Base-by-base conservation (phyloP, 805 yeast species). In the Saccharomycopsis sp. region DNA sequence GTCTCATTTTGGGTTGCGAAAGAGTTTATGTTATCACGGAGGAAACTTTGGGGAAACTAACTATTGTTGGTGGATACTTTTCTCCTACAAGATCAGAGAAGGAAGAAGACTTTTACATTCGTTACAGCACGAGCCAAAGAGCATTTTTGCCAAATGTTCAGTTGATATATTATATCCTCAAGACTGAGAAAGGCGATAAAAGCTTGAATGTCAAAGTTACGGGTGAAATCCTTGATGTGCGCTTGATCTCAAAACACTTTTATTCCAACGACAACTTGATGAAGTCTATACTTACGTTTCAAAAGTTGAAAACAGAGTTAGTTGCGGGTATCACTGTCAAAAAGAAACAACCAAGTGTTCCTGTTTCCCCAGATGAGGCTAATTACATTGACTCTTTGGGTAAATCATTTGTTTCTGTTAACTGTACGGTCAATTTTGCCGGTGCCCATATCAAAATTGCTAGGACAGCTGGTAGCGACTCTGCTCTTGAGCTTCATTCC, bases 131-230 rank as follows among this genome's bases (percentile, higher is more conserved):
- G 35, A 64, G 67, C 17, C 80, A 78, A 48, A 60, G 88, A 39
- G 84, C 84, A 0, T 80, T 67, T 48, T 67, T 82, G 46, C 86
- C 92, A 1, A 71, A 68, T 31, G 71, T 82, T 61, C 87, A 81
- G 54, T 59, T 79, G 39, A 60, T 66, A 23, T 77, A 73, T 49
- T 54, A 63, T 2, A 55, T 63, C 7, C 46, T 46, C 0, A 57
- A 53, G 3, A 21, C 40, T 0, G 60, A 55, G 1, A 52, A 48
- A 3, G 54, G 52, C 0, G 51, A 43, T 12, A 58, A 56, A 45
- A 65, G 67, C 30, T 58, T 79, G 46, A 64, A 67, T 45, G 56
- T 79, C 1, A 62, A 68, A 17, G 68, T 82, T 13, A 64, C 67
- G 29, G 94, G 94, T 13, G 88, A 80, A 50, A 74, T 71, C 45